Conservation (phyloP, 306 rosid genomes). For the Sicyos edulis region DNA sequence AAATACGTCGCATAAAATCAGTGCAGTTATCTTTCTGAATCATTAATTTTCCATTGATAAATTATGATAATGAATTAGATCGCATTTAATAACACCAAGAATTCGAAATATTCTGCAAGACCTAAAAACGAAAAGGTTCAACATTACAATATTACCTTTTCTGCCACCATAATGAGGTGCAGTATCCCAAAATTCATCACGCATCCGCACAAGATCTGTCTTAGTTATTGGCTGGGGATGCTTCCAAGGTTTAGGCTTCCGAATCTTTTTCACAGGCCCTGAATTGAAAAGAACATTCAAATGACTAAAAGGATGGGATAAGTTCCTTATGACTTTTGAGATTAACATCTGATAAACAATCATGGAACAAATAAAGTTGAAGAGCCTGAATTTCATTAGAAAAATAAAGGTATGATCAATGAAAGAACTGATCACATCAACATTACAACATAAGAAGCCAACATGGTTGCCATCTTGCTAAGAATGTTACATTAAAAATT, state of each 20-base stretch:
- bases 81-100: too few relatives aligned
- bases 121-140: too few relatives aligned
- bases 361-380: background rate
- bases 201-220: constrained; percentile 77
- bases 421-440: background rate
- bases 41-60: too few relatives aligned
- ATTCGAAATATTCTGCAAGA: too few relatives aligned
- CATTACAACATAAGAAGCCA: background rate
- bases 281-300: constrained; percentile 22
- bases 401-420: background rate
- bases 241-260: constrained; percentile 98
- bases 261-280: constrained; percentile 68
- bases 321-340: background rate
- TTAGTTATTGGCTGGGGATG: constrained; percentile 92
- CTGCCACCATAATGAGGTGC: constrained; percentile 99
- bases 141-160: constrained; percentile 45
- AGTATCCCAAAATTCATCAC: constrained; percentile 98
- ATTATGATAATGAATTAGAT: too few relatives aligned
- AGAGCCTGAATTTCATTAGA: background rate
- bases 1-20: too few relatives aligned
- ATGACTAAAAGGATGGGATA: background rate
- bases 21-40: too few relatives aligned
- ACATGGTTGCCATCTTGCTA: background rate
- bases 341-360: background rate
- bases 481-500: background rate